Base-by-base conservation (phyloP, 306 rosid species). In the Citrullus mucosospermus region DNA sequence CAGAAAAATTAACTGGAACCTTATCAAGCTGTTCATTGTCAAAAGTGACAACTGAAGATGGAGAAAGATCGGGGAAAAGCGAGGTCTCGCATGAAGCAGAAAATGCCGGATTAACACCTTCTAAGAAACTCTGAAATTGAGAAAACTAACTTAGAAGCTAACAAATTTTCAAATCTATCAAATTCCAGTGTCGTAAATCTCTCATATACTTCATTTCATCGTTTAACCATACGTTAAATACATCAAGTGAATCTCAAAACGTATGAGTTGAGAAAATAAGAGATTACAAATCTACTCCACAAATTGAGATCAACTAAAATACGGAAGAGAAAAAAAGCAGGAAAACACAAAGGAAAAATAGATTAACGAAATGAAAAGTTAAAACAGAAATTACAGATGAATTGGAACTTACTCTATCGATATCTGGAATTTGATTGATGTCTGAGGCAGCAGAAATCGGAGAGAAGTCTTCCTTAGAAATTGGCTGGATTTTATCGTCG, bases 41-140 rank as follows among this genome's bases (percentile, higher is more conserved):
- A 59, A 54, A 56, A 7, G 38, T 43, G n/a, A 38, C 70, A 5
- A 54, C 36, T 13, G 84, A 75, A 20, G 80, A 62, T 5, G 57
- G 51, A 20, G 80, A 62, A 11, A 65, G 56, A 54, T 81, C 68
- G 3, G 76, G 43, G 38, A 36, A 56, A 75, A 76, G 28, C 51
- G 39, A 81, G 67, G 63, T 61, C 18, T 25, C 63, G 8, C 65
- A 77, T 7, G 63, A 69, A 58, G 25, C 46, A 32, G 76, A 78
- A 22, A 67, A 38, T n/a, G 39, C 76, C 57, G 63, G 81, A 66
- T 53, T 51, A 17, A 75, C 80, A 53, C 4, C 79, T 13, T 13
- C 65, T 75, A 58, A 75, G 54, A 60, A 83, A 55, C 57, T 77
- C 84, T 80, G 83, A 75, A 61, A 70, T 73, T 36, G 43, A 73